Percentiles rank a stretch among this genome's conserved stretches.
Evolutionary conservation across 2,329 filamentous ascomycete species (phyloP).

Genomic region (Hypomyces perniciosus): DNA sequence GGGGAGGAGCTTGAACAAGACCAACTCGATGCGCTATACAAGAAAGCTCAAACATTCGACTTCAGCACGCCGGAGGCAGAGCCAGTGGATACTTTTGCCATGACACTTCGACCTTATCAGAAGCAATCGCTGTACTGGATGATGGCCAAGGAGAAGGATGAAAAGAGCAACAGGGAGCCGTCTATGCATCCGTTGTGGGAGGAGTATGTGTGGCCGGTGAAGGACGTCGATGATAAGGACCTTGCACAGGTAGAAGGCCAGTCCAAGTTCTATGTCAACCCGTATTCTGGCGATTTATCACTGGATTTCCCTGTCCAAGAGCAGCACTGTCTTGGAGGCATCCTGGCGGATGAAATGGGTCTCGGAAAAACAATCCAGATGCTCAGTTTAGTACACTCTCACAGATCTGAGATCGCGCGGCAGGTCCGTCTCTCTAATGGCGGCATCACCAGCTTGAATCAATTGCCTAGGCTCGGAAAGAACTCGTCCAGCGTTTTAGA

Average conservation of each 20-base stretch:
- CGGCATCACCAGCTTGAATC: constrained; percentile 44
- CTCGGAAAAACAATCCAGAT: constrained; percentile 98
- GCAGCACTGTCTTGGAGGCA: constrained; percentile 88
- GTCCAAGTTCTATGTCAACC: constrained; percentile 85
- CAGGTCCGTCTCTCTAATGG: constrained; percentile 28
- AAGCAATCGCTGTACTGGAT: constrained; percentile 97
- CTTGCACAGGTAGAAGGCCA: constrained; percentile 61
- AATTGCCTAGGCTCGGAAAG: constrained; percentile 56
- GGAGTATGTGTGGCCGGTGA: constrained; percentile 82
- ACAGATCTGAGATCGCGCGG: constrained; percentile 54
- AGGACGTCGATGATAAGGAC: constrained; percentile 79
- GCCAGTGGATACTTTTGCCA: constrained; percentile 72
- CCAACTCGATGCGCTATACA: constrained; percentile 88
- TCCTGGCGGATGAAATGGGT: constrained; percentile 96
- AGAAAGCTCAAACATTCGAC: constrained; percentile 94
- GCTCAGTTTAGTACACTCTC: constrained; percentile 85
- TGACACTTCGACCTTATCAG: constrained; percentile 86
- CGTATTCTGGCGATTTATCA: constrained; percentile 90
- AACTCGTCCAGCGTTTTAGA: constrained; percentile 51
- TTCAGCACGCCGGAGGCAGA: constrained; percentile 85
- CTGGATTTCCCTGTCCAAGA: constrained; percentile 89
- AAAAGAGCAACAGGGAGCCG: constrained; percentile 60
- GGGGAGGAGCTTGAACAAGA: constrained; percentile 90
- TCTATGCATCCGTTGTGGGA: constrained; percentile 99
- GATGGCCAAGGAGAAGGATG: constrained; percentile 83